phyloP scores from a whole-genome alignment of 2,329 filamentous ascomycete species.

The Penicillium nordicum region DNA sequence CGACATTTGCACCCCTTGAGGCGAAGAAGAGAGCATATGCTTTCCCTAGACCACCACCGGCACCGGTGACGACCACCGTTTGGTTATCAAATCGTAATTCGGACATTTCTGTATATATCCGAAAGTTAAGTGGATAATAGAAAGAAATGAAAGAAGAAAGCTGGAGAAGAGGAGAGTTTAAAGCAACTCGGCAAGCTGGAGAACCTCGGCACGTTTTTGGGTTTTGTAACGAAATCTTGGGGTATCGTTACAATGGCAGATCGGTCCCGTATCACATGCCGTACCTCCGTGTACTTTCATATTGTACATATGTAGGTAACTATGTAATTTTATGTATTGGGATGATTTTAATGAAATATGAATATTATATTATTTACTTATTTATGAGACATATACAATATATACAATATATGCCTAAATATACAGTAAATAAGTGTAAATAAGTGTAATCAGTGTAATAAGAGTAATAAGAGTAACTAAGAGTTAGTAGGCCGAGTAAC shows the following conservation, averaged over 20 bases:
- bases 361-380: too few relatives aligned
- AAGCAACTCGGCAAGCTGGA: conserved; percentile 32
- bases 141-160: conserved; percentile 16
- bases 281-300: background rate
- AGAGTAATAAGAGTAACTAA: too few relatives aligned
- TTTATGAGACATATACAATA: too few relatives aligned
- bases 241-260: conserved; percentile 26
- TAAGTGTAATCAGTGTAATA: too few relatives aligned
- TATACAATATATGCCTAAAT: too few relatives aligned
- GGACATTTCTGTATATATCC: conserved; percentile 50
- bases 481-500: background rate
- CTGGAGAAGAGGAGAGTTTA: conserved; percentile 26
- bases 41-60: conserved; percentile 76
- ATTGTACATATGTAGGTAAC: background rate
- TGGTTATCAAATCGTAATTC: conserved; percentile 82
- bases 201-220: conserved; percentile 35
- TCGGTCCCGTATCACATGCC: conserved; percentile 34
- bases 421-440: too few relatives aligned
- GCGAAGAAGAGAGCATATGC: conserved; percentile 87
- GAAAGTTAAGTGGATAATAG: conserved; percentile 12
- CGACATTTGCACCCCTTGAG: conserved; percentile 85
- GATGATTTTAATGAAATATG: too few relatives aligned
- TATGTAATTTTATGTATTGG: too few relatives aligned
- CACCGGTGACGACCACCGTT: conserved; percentile 84
- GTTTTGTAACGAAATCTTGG: conserved; percentile 8